Evolutionary conservation across 768 basidiomycete genomes (phyloP).

Genomic region (Cyathus striatus): DNA sequence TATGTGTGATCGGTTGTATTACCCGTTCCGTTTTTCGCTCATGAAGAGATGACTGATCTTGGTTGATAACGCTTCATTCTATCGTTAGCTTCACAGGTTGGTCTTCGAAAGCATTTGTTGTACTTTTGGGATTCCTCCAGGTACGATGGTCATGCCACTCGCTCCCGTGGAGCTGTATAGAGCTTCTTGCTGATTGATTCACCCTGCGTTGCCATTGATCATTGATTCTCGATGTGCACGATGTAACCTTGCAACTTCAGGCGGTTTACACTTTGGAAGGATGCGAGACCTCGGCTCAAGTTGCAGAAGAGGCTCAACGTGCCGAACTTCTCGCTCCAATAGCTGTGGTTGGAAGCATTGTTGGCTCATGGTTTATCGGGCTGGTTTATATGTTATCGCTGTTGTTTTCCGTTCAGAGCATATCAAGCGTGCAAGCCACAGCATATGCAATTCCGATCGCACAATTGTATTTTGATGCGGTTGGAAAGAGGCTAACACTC

Average conservation of each 20-base stretch:
- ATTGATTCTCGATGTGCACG: neutral
- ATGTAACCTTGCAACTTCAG: constrained; percentile 15
- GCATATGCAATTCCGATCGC: constrained; percentile 55
- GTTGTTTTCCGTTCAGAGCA: constrained; percentile 52
- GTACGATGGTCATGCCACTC: constrained; percentile 16
- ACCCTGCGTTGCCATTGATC: no score
- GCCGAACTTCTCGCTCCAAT: constrained; percentile 54
- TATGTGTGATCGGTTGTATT: neutral
- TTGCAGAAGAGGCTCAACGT: constrained; percentile 53
- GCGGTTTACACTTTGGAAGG: constrained; percentile 60
- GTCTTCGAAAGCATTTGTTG: constrained; percentile 47
- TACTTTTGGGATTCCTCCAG: constrained; percentile 53
- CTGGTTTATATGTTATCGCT: constrained; percentile 54
- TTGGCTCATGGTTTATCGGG: constrained; percentile 53
- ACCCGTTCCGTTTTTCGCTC: neutral
- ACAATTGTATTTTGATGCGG: constrained; percentile 52
- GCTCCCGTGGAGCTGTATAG: neutral
- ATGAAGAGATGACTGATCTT: no score
- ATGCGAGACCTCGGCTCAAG: constrained; percentile 60
- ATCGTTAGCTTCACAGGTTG: constrained; percentile 48
- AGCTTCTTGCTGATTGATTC: neutral
- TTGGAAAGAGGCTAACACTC: constrained; percentile 38
- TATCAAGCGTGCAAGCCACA: constrained; percentile 42
- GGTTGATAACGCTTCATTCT: no score
- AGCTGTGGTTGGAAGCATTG: constrained; percentile 51